These are phyloP conservation scores for Globisporangium nunn DNA, from an alignment of 352 stramenopile species.

Conservation along the genomic window DNA sequence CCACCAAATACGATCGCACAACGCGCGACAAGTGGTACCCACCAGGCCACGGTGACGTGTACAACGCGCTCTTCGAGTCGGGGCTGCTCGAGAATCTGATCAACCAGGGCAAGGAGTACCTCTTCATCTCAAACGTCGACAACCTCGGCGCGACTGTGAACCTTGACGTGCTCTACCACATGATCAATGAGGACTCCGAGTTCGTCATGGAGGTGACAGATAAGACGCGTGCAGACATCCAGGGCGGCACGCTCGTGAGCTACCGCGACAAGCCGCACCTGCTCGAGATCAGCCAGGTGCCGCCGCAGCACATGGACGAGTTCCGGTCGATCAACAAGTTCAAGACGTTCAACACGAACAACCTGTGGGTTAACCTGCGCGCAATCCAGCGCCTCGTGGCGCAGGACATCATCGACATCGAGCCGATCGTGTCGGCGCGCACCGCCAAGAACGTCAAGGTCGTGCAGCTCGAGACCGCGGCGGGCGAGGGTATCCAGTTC, in stretches of 20 bases:
- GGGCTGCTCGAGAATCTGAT: conserved; percentile 95
- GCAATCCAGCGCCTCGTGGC: conserved; percentile 95
- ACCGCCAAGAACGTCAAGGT: conserved; percentile 94
- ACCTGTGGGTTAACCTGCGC: conserved; percentile 98
- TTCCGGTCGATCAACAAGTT: conserved; percentile 95
- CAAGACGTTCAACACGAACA: conserved; percentile 99
- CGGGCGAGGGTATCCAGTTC: conserved; percentile 97
- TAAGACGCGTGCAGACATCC: conserved; percentile 89
- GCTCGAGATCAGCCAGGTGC: conserved; percentile 96
- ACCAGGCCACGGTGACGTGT: conserved; percentile 98
- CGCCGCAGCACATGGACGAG: conserved; percentile 90
- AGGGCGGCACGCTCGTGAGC: conserved; percentile 87
- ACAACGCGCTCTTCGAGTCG: conserved; percentile 96
- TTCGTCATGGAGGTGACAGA: conserved; percentile 99
- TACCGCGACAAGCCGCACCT: conserved; percentile 93
- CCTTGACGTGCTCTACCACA: conserved; percentile 97
- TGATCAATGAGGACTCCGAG: conserved; percentile 94
- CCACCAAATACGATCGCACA: conserved; percentile 75
- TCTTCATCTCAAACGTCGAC: conserved; percentile 99
- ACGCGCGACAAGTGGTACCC: conserved; percentile 91
- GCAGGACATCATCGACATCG: conserved; percentile 97
- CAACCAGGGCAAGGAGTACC: conserved; percentile 96
- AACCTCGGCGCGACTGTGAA: conserved; percentile 98
- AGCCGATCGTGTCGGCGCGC: conserved; percentile 90
- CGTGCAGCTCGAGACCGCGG: conserved; percentile 94